Percentiles rank a stretch among this genome's conserved stretches.
Conservation (phyloP, 2,329 filamentous ascomycete species). For the Aspergillus calidoustus region DNA sequence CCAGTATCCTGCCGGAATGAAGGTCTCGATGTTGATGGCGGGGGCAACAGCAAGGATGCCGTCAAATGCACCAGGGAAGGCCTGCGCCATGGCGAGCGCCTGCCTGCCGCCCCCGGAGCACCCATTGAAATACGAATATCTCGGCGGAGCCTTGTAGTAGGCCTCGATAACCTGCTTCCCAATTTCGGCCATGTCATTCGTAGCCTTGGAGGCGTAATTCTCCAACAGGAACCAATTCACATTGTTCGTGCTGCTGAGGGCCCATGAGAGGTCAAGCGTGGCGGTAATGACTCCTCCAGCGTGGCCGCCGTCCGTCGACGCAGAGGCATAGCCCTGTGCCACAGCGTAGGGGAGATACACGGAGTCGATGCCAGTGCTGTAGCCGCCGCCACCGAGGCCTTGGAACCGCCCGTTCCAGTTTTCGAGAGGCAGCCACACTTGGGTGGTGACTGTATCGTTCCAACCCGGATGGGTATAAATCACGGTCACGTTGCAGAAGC, state of each 20-base stretch:
- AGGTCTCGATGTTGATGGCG: conserved; percentile 15
- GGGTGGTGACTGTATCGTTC: conserved; percentile 38
- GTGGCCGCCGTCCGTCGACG: conserved; percentile 17
- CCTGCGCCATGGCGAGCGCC: conserved; percentile 48
- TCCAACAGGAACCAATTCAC: conserved; percentile 34
- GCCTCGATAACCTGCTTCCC: conserved; percentile 30
- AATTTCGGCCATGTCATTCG: conserved; percentile 42
- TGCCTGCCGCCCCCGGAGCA: conserved; percentile 32
- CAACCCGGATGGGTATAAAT: conserved; percentile 45
- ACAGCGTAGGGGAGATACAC: conserved; percentile 3
- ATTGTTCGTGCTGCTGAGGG: conserved; percentile 3
- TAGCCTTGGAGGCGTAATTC: conserved; percentile 38
- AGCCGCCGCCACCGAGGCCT: conserved; percentile 47
- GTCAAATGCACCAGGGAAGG: conserved; percentile 61
- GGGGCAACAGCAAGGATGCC: conserved; percentile 56
- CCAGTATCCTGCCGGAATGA: too few relatives aligned
- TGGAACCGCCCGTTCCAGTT: conserved; percentile 46
- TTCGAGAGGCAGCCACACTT: conserved; percentile 40
- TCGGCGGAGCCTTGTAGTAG: conserved; percentile 34
- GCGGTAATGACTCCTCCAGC: background rate
- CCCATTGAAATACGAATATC: conserved; percentile 28
- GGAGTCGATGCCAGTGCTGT: conserved; percentile 20
- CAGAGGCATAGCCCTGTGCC: conserved; percentile 10
- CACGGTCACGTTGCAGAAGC: conserved; percentile 47
- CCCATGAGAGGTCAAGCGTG: background rate